Conservation (phyloP, 1,284 basidiomycete species). For the Cronartium quercuum region DNA sequence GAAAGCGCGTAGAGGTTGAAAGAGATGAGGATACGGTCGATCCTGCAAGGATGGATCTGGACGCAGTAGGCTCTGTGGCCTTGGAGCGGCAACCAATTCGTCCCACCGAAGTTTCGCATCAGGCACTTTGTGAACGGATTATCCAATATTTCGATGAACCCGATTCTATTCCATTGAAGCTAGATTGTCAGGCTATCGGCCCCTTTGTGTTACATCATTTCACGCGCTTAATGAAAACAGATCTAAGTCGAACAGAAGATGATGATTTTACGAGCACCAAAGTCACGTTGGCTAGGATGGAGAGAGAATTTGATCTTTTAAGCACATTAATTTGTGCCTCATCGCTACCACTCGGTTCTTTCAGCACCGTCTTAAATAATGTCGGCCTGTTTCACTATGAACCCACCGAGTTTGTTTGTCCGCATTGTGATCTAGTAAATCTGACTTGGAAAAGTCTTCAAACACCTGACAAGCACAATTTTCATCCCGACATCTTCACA, state of each 20-base stretch:
- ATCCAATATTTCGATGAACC: background rate
- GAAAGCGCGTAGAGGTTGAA: background rate
- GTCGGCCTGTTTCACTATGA: constrained; percentile 13
- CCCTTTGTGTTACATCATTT: background rate
- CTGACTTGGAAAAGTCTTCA: background rate
- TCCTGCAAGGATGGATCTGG: background rate
- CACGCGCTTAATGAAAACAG: background rate
- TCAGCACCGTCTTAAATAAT: background rate
- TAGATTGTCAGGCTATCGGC: background rate
- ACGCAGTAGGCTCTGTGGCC: background rate
- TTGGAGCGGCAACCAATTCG: too few relatives aligned
- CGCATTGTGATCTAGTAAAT: constrained; percentile 23
- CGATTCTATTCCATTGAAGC: background rate
- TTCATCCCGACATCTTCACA: constrained; percentile 16
- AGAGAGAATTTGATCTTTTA: constrained; percentile 30
- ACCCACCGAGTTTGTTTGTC: constrained; percentile 19
- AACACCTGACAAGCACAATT: background rate
- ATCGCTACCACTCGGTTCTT: background rate
- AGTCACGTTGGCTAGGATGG: background rate
- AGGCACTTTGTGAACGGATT: background rate
- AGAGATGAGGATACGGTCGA: background rate
- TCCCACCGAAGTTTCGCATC: background rate
- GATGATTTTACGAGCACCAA: background rate
- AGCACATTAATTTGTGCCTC: constrained; percentile 26
- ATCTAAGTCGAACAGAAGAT: background rate